phyloP scores from a whole-genome alignment of 257 asterid genomes.

The Salvia splendens region DNA sequence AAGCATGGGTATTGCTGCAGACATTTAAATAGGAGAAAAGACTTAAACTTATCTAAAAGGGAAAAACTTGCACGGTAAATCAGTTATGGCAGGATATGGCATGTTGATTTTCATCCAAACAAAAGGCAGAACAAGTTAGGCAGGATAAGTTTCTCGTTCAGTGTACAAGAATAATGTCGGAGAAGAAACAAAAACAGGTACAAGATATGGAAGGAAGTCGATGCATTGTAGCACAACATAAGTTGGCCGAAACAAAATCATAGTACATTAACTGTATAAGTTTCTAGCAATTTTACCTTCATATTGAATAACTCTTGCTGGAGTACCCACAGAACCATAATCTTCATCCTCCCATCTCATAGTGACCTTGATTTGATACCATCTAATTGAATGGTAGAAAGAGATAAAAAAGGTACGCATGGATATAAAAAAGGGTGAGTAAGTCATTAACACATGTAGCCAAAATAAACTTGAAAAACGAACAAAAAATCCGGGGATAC shows the following conservation, averaged over 20 bases:
- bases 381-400: slow-evolving; percentile 41
- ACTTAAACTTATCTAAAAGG: slow-evolving; percentile 7
- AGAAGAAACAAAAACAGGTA: not conserved
- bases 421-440: slow-evolving; percentile 16
- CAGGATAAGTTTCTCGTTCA: slow-evolving; percentile 2
- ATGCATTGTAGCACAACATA: slow-evolving; percentile 5
- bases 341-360: slow-evolving; percentile 85
- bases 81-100: slow-evolving; percentile 10
- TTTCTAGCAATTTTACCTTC: slow-evolving; percentile 54
- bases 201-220: not conserved
- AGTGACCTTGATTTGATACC: slow-evolving; percentile 82
- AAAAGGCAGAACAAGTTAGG: not conserved
- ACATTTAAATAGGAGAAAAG: slow-evolving; percentile 14
- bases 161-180: slow-evolving; percentile 17
- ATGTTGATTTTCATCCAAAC: slow-evolving; percentile 18
- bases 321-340: slow-evolving; percentile 56
- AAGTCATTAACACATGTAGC: slow-evolving; percentile 21
- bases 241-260: slow-evolving; percentile 9
- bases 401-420: slow-evolving; percentile 24
- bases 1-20: slow-evolving; percentile 15
- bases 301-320: slow-evolving; percentile 86
- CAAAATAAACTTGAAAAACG: not conserved
- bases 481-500: slow-evolving; percentile 10
- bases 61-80: slow-evolving; percentile 3
- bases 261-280: slow-evolving; percentile 10